Evolutionary conservation across 192 early-diverging fungal genomes (phyloP), one percentile per base, ranked within the genome.

Genomic region (Linnemannia schmuckeri): DNA sequence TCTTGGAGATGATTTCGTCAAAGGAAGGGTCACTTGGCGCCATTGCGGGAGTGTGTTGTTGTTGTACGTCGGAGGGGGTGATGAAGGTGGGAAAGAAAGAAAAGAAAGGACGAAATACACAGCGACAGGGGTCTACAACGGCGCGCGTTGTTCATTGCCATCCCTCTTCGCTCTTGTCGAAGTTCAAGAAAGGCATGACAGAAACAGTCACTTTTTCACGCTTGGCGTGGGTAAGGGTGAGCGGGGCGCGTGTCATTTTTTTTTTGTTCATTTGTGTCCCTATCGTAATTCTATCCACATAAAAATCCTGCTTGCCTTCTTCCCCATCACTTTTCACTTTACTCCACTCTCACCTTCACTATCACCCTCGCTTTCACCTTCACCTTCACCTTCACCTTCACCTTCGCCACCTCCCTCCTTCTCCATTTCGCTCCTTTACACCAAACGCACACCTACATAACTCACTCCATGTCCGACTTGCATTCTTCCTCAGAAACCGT

Each of bases 401-500:
- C 72, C 9, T 41, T n/a, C 33, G 9, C 27, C 74, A 40, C 3
- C 37, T 37, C 3, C 70, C 66, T n/a, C 17, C 68, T 30, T 70
- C 27, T 69, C 13, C 24, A 24, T n/a, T 33, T 46, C 63, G 1
- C 24, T 30, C 24, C 8, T 8, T 33, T 10, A 41, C 41, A 20
- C n/a, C 61, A 27, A 12, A 17, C 55, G 27, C 55, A 61, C n/a
- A 61, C 44, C 38, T 54, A 24, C 70, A 15, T 7, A 57, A 52
- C 8, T 22, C 57, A 49, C 44, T 1, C 79, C 27, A 80, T 81
- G 84, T 63, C 84, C 54, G 79, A 77, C 27, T 72, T 66, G 17
- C 33, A 72, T 24, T 87, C 85, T 6, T 86, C 84, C 17, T 87
- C 85, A 82, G 93, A 92, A 87, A 91, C 92, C 41, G 88, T 90